phyloP scores from a whole-genome alignment of 768 basidiomycete species.

The Coprinellus aureogranulatus region DNA sequence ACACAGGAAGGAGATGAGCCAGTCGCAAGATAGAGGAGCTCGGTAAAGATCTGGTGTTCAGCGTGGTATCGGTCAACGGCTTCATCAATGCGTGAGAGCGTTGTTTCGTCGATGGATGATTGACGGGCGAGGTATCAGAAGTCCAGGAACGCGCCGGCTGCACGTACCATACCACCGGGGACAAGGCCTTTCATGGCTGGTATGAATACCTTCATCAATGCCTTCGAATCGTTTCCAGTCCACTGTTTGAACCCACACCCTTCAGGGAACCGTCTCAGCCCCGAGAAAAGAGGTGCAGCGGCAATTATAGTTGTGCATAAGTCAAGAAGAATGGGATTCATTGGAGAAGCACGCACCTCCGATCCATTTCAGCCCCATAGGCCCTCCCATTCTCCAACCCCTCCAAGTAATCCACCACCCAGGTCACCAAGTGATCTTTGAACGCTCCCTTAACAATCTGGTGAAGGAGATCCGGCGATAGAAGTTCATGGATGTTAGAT shows the following conservation, averaged over 20 bases:
- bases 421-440: slow-evolving; percentile 40
- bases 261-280: slow-evolving; percentile 21
- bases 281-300: slow-evolving; percentile 16
- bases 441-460: slow-evolving; percentile 40
- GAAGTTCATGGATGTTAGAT: slow-evolving; percentile 31
- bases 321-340: neutral
- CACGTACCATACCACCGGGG: slow-evolving; percentile 14
- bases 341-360: neutral
- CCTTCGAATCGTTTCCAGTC: slow-evolving; percentile 36
- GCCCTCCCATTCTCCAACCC: neutral
- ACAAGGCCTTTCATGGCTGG: slow-evolving; percentile 17
- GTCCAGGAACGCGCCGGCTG: slow-evolving; percentile 27
- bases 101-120: neutral
- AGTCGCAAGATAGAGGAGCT: neutral
- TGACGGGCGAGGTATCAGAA: slow-evolving; percentile 28
- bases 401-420: slow-evolving; percentile 31
- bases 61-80: neutral
- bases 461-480: slow-evolving; percentile 32
- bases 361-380: neutral
- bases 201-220: slow-evolving; percentile 30
- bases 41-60: neutral
- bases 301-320: neutral
- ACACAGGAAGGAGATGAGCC: neutral
- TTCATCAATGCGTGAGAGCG: neutral
- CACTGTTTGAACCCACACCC: slow-evolving; percentile 30